Percentiles rank a stretch among this genome's conserved stretches.
phyloP scores from a whole-genome alignment of 129 eudicot species.

The Sambucus nigra region DNA sequence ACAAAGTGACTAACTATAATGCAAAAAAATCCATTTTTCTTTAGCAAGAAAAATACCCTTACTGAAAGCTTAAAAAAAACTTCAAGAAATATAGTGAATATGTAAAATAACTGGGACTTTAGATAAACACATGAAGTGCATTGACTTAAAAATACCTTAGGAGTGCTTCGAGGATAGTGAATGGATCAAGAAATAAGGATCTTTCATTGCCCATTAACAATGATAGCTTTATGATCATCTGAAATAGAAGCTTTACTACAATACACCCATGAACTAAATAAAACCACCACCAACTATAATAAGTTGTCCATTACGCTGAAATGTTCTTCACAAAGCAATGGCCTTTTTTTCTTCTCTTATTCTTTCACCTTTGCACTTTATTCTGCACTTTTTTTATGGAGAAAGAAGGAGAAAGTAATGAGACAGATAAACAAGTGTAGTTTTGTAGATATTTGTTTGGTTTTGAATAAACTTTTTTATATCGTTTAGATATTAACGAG shows the following conservation, averaged over 20 bases:
- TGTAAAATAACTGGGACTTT: not conserved
- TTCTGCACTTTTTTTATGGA: slow-evolving; percentile 17
- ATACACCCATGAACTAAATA: slow-evolving; percentile 41
- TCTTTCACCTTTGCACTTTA: no score
- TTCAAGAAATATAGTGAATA: not conserved
- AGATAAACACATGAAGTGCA: slow-evolving; percentile 10
- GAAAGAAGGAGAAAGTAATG: no score
- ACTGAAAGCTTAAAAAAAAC: not conserved
- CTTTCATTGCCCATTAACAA: slow-evolving; percentile 72
- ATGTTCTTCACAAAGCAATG: slow-evolving; percentile 25
- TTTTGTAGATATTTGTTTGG: no score
- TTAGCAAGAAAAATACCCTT: not conserved
- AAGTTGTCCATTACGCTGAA: slow-evolving; percentile 14
- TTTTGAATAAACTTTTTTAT: no score
- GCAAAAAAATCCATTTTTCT: no score
- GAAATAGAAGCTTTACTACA: slow-evolving; percentile 47
- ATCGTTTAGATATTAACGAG: no score
- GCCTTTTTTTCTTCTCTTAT: slow-evolving; percentile 3
- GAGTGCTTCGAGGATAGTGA: slow-evolving; percentile 98
- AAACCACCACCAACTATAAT: no score
- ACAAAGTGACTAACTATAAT: no score
- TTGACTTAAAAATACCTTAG: slow-evolving; percentile 56
- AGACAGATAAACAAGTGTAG: no score
- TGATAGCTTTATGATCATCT: slow-evolving; percentile 71
- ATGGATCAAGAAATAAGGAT: slow-evolving; percentile 94